phyloP scores from a whole-genome alignment of 1,284 basidiomycete genomes.

The Caloboletus firmus region DNA sequence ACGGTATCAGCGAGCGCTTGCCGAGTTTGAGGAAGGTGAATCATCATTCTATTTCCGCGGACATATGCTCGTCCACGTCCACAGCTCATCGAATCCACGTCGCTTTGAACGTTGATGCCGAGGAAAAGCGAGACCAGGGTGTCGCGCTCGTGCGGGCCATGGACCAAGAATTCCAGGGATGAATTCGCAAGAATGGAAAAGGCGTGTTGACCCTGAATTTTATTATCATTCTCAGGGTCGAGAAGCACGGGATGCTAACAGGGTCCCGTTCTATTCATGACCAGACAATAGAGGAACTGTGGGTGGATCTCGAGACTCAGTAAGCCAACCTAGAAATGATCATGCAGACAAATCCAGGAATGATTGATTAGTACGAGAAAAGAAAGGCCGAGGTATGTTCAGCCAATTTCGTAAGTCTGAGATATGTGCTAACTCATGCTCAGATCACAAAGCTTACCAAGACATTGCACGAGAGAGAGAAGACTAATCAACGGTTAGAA shows the following conservation, averaged over 20 bases:
- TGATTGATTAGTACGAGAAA: slow-evolving; percentile 78
- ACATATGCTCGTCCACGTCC: slow-evolving; percentile 4
- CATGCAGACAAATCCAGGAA: slow-evolving; percentile 70
- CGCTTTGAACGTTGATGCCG: slow-evolving; percentile 50
- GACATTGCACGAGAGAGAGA: slow-evolving; percentile 55
- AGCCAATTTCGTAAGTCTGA: neutral
- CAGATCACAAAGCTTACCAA: slow-evolving; percentile 66
- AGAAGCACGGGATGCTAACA: slow-evolving; percentile 13
- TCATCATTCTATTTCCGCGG: slow-evolving; percentile 10
- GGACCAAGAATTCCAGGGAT: slow-evolving; percentile 50
- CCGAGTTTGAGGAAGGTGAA: slow-evolving; percentile 54
- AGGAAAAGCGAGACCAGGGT: slow-evolving; percentile 46
- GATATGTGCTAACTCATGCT: slow-evolving; percentile 5
- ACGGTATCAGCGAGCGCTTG: slow-evolving; percentile 53
- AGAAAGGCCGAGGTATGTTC: slow-evolving; percentile 63
- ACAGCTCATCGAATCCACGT: slow-evolving; percentile 53
- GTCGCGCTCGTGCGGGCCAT: slow-evolving; percentile 45
- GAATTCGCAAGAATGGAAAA: slow-evolving; percentile 53
- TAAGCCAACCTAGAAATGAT: slow-evolving; percentile 71
- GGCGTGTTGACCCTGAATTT: slow-evolving; percentile 20
- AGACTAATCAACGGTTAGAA: slow-evolving; percentile 51
- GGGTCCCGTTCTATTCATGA: slow-evolving; percentile 43
- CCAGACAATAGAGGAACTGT: slow-evolving; percentile 53
- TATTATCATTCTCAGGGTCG: slow-evolving; percentile 3
- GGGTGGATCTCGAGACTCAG: slow-evolving; percentile 61